Conservation (phyloP, 1,284 basidiomycete species). For the Cutaneotrichosporon cutaneum region DNA sequence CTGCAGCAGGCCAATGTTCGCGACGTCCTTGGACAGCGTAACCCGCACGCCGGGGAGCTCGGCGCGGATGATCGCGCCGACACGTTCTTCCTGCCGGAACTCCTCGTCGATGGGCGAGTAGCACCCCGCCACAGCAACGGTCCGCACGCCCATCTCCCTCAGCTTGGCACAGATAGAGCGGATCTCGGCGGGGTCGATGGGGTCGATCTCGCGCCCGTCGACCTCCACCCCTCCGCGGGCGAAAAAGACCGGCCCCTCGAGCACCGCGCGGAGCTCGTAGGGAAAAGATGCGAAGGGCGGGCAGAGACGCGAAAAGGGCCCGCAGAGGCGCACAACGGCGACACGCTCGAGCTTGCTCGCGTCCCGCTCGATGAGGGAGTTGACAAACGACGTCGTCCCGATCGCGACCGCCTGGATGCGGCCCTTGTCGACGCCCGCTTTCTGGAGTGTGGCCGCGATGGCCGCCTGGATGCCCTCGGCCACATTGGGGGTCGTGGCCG, state of each 20-base stretch:
- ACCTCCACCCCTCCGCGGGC: constrained; percentile 42
- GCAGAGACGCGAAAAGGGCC: constrained; percentile 31
- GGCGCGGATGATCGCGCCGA: constrained; percentile 27
- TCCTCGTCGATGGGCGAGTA: constrained; percentile 43
- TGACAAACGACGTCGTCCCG: constrained; percentile 46
- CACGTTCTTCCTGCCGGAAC: constrained; percentile 39
- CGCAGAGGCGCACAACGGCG: constrained; percentile 42
- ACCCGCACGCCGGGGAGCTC: constrained; percentile 33
- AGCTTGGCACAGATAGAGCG: constrained; percentile 33
- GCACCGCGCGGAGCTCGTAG: constrained; percentile 31
- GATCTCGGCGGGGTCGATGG: constrained; percentile 42
- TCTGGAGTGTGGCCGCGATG: constrained; percentile 19
- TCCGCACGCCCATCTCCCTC: constrained; percentile 30
- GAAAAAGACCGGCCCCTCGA: constrained; percentile 38
- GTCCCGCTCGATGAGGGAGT: constrained; percentile 39
- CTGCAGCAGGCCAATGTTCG: constrained; percentile 57
- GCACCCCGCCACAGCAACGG: constrained; percentile 38
- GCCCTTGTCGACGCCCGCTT: background rate
- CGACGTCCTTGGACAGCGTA: constrained; percentile 39
- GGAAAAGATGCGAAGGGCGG: constrained; percentile 43
- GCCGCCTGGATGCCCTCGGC: constrained; percentile 57
- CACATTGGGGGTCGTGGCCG: constrained; percentile 59
- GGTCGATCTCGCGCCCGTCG: constrained; percentile 36
- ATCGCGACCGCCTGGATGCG: constrained; percentile 38
- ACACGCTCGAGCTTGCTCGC: constrained; percentile 31